Base-by-base conservation (phyloP, 495 filamentous ascomycete species). In the Penicillium cataractarum region DNA sequence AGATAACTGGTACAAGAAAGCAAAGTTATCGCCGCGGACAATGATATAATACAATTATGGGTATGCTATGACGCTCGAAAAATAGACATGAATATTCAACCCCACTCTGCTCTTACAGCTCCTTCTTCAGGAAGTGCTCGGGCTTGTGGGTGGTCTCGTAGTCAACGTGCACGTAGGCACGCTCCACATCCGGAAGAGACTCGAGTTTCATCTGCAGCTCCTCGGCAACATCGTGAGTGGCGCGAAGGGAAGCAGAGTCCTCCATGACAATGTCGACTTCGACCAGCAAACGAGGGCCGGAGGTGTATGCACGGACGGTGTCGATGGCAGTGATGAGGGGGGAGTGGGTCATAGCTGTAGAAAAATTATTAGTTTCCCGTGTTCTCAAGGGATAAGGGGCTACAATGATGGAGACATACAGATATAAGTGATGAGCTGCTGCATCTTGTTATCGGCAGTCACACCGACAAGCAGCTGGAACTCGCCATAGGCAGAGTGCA, bases 101-200 rank as follows among this genome's bases (percentile, higher is more conserved):
- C 37, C 15, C 24, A 4, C 10, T 29, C 58, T 67, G 1, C 10
- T 29, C 58, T 67, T 79, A 86, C 12, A 86, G 67, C 60, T 86
- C 85, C 71, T 88, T 88, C 72, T 88, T 88, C 55, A 87, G 65
- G 46, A 83, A 87, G 64, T 88, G 85, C 75, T 87, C 92, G 10
- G 95, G 95, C 78, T 97, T 96, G 74, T 99, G 95, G n/a, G 89
- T 93, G 7, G 92, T 93, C 82, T 99, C 95, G 66, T 94, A 98
- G 71, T 99, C 95, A 17, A 97, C 93, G 76, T 99, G 95, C 15
- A 98, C 95, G 77, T 98, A 99, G 1, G 93, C 92, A 62, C 95
- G 78, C 82, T 98, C 95, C 3, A 99, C 89, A 73, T 97, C 87
- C 5, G 96, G 95, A 64, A 99, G 74, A 39, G 87, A 89, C 85